These are phyloP conservation scores for Candida stauntonica DNA, from an alignment of 805 yeast genomes.

Conservation along the genomic window DNA sequence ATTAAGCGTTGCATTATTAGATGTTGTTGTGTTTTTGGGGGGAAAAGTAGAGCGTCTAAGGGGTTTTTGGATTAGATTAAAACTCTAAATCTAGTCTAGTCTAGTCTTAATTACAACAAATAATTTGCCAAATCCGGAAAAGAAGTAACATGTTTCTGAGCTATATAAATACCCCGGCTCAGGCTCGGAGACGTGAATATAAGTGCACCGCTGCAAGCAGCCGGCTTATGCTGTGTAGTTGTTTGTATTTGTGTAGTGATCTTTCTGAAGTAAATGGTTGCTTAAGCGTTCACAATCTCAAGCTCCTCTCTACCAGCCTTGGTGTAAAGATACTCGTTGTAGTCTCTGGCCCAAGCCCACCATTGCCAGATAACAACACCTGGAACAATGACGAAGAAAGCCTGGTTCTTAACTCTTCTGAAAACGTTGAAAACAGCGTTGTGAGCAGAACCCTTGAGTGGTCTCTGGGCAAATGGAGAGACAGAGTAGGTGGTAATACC, in stretches of 20 bases:
- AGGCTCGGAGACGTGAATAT: too few species aligned
- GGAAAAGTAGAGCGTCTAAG: too few species aligned
- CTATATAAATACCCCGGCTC: too few species aligned
- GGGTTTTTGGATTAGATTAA: too few species aligned
- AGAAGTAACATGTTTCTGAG: too few species aligned
- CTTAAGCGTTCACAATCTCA: slow-evolving; percentile 49
- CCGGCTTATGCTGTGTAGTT: background rate
- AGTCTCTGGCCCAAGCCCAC: slow-evolving; percentile 84
- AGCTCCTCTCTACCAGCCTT: slow-evolving; percentile 97
- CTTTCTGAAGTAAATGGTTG: background rate
- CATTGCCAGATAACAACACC: slow-evolving; percentile 76
- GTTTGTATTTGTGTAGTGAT: background rate
- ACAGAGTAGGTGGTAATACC: slow-evolving; percentile 84
- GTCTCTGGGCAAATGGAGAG: slow-evolving; percentile 90
- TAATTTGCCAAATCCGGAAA: too few species aligned
- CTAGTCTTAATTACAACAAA: too few species aligned
- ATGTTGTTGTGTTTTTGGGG: too few species aligned
- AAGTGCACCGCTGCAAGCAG: too few species aligned
- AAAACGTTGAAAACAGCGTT: slow-evolving; percentile 86
- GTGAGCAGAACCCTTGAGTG: slow-evolving; percentile 81
- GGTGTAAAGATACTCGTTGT: slow-evolving; percentile 91
- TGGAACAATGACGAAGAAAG: slow-evolving; percentile 73
- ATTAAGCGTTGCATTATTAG: too few species aligned
- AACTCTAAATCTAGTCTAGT: too few species aligned
- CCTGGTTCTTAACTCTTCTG: slow-evolving; percentile 90